Evolutionary conservation across 768 basidiomycete species (phyloP).

Genomic region (Russula sp.): DNA sequence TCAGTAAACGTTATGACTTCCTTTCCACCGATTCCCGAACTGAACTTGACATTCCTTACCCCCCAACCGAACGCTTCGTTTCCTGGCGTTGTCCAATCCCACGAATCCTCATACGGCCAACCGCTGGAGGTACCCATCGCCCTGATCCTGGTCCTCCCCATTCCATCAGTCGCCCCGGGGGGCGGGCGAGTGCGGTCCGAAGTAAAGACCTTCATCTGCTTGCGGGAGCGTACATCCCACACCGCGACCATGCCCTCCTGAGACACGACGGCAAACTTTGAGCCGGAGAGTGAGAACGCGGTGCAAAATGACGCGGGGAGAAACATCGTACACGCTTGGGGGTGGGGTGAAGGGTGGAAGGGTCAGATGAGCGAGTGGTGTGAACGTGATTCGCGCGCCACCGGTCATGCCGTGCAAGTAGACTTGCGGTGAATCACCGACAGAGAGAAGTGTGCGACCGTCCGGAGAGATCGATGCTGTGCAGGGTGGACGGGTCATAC

Average conservation of each 20-base stretch:
- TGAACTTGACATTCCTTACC: slow-evolving; percentile 82
- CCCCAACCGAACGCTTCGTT: slow-evolving; percentile 70
- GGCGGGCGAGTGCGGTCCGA: slow-evolving; percentile 40
- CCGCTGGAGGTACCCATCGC: slow-evolving; percentile 42
- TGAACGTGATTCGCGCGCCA: slow-evolving; percentile 53
- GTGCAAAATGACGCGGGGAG: slow-evolving; percentile 75
- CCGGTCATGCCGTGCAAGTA: slow-evolving; percentile 75
- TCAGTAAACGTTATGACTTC: slow-evolving; percentile 90
- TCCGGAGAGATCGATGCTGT: slow-evolving; percentile 88
- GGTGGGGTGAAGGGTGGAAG: slow-evolving; percentile 47
- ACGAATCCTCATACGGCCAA: slow-evolving; percentile 57
- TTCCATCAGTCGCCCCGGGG: slow-evolving; percentile 13
- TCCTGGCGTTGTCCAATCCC: slow-evolving; percentile 56
- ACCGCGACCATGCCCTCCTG: slow-evolving; percentile 77
- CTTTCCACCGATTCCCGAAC: slow-evolving; percentile 48
- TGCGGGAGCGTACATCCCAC: slow-evolving; percentile 75
- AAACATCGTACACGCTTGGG: slow-evolving; percentile 25
- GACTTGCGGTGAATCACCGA: slow-evolving; percentile 85
- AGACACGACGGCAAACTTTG: slow-evolving; percentile 76
- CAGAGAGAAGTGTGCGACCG: slow-evolving; percentile 77
- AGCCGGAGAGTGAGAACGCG: slow-evolving; percentile 68
- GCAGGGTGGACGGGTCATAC: slow-evolving; percentile 17
- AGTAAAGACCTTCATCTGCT: slow-evolving; percentile 62
- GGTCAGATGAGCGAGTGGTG: slow-evolving; percentile 60
- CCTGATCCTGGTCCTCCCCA: slow-evolving; percentile 21